Evolutionary conservation across 2,329 filamentous ascomycete genomes (phyloP).

Genomic region (Trichoderma aggressivum): DNA sequence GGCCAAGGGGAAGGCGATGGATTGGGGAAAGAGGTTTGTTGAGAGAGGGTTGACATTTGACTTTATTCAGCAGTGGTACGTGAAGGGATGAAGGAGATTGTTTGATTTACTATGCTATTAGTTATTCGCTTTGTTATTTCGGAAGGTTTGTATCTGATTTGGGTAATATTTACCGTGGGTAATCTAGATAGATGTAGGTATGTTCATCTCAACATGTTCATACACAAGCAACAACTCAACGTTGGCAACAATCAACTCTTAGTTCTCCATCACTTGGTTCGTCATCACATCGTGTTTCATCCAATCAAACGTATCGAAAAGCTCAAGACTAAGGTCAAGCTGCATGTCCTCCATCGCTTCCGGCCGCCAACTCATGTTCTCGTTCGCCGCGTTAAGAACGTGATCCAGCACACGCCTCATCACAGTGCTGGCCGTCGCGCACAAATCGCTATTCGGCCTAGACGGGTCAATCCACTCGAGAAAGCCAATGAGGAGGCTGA

Average conservation of each 20-base stretch:
- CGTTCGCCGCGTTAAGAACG: conserved; percentile 40
- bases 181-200: background rate
- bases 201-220: background rate
- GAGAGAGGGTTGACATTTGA: background rate
- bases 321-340: conserved; percentile 40
- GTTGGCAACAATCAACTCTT: background rate
- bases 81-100: background rate
- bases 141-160: background rate
- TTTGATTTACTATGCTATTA: background rate
- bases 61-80: conserved; percentile 1
- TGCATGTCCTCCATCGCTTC: conserved; percentile 18
- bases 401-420: conserved; percentile 51
- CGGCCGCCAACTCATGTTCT: conserved; percentile 20
- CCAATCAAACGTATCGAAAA: conserved; percentile 43
- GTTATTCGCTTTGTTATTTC: background rate
- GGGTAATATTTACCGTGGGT: background rate
- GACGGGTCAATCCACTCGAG: conserved; percentile 49
- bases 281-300: conserved; percentile 25
- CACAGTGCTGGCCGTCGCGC: conserved; percentile 43
- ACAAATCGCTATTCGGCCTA: conserved; percentile 48
- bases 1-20: background rate
- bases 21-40: background rate
- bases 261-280: background rate
- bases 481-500: conserved; percentile 50
- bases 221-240: background rate